Conservation (phyloP, 257 asterid genomes). For the Schizonepeta tenuifolia region DNA sequence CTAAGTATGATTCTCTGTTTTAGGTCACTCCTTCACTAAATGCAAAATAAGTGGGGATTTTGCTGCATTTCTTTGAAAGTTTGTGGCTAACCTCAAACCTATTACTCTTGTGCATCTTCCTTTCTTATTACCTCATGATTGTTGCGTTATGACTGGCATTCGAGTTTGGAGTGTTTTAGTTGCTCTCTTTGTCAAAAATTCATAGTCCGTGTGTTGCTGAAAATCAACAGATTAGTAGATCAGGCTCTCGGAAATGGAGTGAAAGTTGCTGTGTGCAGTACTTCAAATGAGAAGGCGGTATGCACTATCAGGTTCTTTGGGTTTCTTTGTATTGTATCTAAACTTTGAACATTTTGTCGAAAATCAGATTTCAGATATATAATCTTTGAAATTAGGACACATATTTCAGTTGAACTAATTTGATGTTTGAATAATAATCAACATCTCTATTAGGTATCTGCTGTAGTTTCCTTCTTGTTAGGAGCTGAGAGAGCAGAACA, state of each 20-base stretch:
- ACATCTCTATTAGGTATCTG: slow-evolving; percentile 65
- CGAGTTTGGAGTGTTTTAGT: background rate
- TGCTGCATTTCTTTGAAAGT: background rate
- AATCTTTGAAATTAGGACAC: background rate
- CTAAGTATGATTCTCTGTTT: slow-evolving; percentile 57
- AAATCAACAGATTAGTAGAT: slow-evolving; percentile 72
- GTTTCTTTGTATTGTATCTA: slow-evolving; percentile 22
- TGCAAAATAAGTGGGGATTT: background rate
- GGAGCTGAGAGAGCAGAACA: slow-evolving; percentile 84
- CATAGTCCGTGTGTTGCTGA: slow-evolving; percentile 5
- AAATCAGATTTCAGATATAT: background rate
- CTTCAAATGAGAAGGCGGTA: slow-evolving; percentile 99
- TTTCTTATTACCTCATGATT: background rate
- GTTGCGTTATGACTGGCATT: background rate
- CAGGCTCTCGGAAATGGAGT: slow-evolving; percentile 84
- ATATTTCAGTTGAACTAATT: background rate
- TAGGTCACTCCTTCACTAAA: background rate
- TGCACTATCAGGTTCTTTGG: slow-evolving; percentile 63
- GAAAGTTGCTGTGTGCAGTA: slow-evolving; percentile 96
- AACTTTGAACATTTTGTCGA: background rate
- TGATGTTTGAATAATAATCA: background rate
- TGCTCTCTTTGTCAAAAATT: background rate
- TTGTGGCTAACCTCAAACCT: background rate
- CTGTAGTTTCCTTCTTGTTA: slow-evolving; percentile 87
- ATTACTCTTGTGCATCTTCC: too few species aligned